Evolutionary conservation across 495 filamentous ascomycete species (phyloP).

Genomic region (Platismatia glauca): DNA sequence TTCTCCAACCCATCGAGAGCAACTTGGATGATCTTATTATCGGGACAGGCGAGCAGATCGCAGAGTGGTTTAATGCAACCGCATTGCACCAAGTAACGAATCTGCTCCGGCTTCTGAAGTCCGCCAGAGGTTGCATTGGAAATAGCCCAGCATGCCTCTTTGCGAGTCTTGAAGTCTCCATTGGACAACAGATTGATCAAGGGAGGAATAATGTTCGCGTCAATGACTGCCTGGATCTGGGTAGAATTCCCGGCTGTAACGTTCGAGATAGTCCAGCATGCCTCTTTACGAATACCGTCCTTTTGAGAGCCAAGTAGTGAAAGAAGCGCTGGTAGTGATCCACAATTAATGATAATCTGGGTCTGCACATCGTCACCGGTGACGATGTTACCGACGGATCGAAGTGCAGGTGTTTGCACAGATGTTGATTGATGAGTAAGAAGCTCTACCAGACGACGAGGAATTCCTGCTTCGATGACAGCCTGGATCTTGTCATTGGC

Average conservation of each 20-base stretch:
- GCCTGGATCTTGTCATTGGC: slow-evolving; percentile 99
- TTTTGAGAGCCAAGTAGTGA: slow-evolving; percentile 92
- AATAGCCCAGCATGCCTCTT: slow-evolving; percentile 99
- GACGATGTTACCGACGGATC: slow-evolving; percentile 98
- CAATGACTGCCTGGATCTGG: slow-evolving; percentile 95
- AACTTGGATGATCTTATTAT: slow-evolving; percentile 99
- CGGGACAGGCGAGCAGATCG: slow-evolving; percentile 90
- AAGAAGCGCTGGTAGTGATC: slow-evolving; percentile 80
- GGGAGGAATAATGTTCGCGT: slow-evolving; percentile 92
- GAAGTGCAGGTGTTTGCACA: slow-evolving; percentile 93
- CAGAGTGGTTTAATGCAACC: slow-evolving; percentile 98
- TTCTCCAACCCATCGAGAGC: slow-evolving; percentile 98
- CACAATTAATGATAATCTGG: slow-evolving; percentile 98
- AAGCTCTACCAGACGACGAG: slow-evolving; percentile 91
- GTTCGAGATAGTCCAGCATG: slow-evolving; percentile 99
- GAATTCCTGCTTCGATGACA: slow-evolving; percentile 96
- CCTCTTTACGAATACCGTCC: slow-evolving; percentile 98
- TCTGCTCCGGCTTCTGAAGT: slow-evolving; percentile 97
- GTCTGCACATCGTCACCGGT: slow-evolving; percentile 99
- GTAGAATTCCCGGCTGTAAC: slow-evolving; percentile 96
- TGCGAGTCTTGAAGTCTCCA: slow-evolving; percentile 97
- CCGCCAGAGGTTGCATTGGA: slow-evolving; percentile 98
- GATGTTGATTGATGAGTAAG: slow-evolving; percentile 99
- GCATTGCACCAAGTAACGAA: slow-evolving; percentile 82
- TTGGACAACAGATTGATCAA: slow-evolving; percentile 91